Percentiles rank a stretch among this genome's conserved stretches.
Conservation (phyloP, 129 eudicot genomes). For the sunflower (Helianthus annuus) region HanXRQr2.0-SUNRISE NC_035447.2:60944597-60945096, state of each 20-base stretch:
- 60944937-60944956: constrained; percentile 15
- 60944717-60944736: constrained; percentile 46
- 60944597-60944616: not conserved
- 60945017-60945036: not conserved
- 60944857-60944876: constrained; percentile 51
- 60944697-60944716: constrained; percentile 48
- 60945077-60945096: constrained; percentile 1
- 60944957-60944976: not conserved
- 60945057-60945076: constrained; percentile 1
- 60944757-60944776: constrained; percentile 49
- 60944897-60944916: constrained; percentile 51
- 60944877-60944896: constrained; percentile 45
- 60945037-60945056: not conserved
- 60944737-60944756: constrained; percentile 45
- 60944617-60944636: constrained; percentile 26
- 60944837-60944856: constrained; percentile 46
- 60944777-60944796: constrained; percentile 41
- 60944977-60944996: constrained; percentile 13
- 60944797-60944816: constrained; percentile 39
- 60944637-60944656: constrained; percentile 33
- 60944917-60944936: constrained; percentile 52
- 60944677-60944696: constrained; percentile 50
- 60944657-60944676: constrained; percentile 48
- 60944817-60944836: constrained; percentile 47
- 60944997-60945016: constrained; percentile 1